Conservation (phyloP, 352 stramenopile genomes). For the Globisporangium cylindrosporum region DNA sequence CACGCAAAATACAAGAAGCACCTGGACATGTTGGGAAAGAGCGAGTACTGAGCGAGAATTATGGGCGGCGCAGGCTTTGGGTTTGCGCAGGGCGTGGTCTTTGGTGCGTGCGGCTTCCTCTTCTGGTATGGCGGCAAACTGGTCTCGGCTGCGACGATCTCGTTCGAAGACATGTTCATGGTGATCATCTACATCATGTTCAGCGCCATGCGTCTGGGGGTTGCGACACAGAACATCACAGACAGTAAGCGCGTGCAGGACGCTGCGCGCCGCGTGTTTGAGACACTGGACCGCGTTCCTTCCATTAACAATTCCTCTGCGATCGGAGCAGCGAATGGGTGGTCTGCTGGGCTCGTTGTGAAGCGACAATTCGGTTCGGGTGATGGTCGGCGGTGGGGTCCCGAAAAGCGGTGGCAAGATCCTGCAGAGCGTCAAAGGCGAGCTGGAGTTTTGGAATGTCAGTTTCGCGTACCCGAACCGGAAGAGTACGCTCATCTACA, state of each 20-base stretch:
- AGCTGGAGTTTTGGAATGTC: constrained; percentile 46
- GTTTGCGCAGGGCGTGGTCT: constrained; percentile 68
- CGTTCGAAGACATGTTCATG: constrained; percentile 75
- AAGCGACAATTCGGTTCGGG: neutral
- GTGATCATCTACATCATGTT: constrained; percentile 73
- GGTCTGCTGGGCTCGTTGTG: neutral
- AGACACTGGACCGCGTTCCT: constrained; percentile 28
- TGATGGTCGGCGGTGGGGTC: neutral
- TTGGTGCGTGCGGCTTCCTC: constrained; percentile 58
- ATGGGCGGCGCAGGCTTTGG: constrained; percentile 59
- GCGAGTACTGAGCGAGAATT: constrained; percentile 46
- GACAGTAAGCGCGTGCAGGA: constrained; percentile 30
- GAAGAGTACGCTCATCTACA: constrained; percentile 50
- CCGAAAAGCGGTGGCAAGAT: constrained; percentile 11
- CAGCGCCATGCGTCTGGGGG: constrained; percentile 28
- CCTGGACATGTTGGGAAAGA: constrained; percentile 30
- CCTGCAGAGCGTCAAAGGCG: constrained; percentile 22
- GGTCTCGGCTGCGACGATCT: constrained; percentile 47
- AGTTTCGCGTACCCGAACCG: constrained; percentile 38
- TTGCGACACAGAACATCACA: constrained; percentile 20
- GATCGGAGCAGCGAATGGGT: neutral
- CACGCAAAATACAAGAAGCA: constrained; percentile 32
- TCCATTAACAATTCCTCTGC: constrained; percentile 29
- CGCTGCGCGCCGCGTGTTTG: constrained; percentile 29
- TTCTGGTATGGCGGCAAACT: constrained; percentile 70